Evolutionary conservation across 371 early-diverging fungal genomes (phyloP).

Genomic region (Entomophthora muscae): DNA sequence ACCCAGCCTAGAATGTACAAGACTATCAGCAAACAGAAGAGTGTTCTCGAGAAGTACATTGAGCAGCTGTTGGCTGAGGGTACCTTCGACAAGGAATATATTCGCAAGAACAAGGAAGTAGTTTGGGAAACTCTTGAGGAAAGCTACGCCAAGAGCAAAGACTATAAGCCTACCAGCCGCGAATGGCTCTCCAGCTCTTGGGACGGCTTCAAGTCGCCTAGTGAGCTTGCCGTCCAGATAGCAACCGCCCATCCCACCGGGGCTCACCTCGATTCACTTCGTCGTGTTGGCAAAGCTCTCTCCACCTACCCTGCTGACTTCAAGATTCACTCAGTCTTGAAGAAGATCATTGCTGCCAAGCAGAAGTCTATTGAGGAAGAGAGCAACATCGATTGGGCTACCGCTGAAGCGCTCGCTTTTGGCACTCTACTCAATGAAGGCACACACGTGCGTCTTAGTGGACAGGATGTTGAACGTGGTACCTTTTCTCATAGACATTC

Average conservation of each 20-base stretch:
- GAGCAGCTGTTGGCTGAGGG: constrained; percentile 66
- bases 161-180: constrained; percentile 67
- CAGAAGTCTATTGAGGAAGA: constrained; percentile 58
- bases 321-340: constrained; percentile 69
- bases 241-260: constrained; percentile 59
- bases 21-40: constrained; percentile 62
- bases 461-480: constrained; percentile 96
- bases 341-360: constrained; percentile 65
- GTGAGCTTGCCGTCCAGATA: constrained; percentile 54
- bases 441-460: constrained; percentile 77
- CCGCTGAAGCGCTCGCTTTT: constrained; percentile 90
- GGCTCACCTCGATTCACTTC: constrained; percentile 47
- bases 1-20: constrained; percentile 96
- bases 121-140: constrained; percentile 85
- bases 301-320: constrained; percentile 72
- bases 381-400: constrained; percentile 82
- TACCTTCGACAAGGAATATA: constrained; percentile 57
- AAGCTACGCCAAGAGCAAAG: constrained; percentile 70
- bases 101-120: constrained; percentile 68
- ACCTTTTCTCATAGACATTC: constrained; percentile 97
- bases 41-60: constrained; percentile 70
- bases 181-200: constrained; percentile 92
- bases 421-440: constrained; percentile 79
- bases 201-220: constrained; percentile 73
- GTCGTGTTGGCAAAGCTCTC: constrained; percentile 62